phyloP scores from a whole-genome alignment of 148 eudicot genomes.

The Rhododendron simsii region DNA sequence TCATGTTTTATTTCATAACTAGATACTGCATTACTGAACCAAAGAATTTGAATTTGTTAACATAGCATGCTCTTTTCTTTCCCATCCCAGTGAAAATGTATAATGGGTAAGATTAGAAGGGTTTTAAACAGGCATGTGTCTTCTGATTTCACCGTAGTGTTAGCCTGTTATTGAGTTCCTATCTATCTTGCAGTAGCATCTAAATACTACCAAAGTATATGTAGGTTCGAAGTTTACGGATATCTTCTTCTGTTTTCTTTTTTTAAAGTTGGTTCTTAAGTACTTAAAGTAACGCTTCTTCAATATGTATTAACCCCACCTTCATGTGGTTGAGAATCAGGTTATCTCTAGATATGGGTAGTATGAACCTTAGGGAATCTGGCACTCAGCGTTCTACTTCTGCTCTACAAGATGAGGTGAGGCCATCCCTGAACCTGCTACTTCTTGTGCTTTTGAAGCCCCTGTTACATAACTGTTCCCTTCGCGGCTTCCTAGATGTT shows the following conservation, averaged over 20 bases:
- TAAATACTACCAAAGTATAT: background rate
- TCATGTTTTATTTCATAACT: background rate
- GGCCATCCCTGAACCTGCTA: background rate
- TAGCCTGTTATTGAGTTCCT: background rate
- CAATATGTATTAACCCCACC: background rate
- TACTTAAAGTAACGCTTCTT: background rate
- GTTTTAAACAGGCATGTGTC: conserved; percentile 1
- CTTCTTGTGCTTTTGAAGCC: conserved; percentile 1
- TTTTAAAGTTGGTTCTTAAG: background rate
- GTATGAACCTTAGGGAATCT: conserved; percentile 65
- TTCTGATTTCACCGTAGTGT: background rate
- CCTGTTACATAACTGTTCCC: background rate
- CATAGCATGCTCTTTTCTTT: background rate
- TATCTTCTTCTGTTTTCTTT: background rate
- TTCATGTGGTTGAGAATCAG: conserved; percentile 30
- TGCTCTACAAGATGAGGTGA: conserved; percentile 92
- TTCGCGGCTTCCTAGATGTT: background rate
- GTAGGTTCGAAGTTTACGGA: background rate
- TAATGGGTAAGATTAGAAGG: background rate
- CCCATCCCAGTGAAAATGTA: background rate
- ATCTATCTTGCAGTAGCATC: background rate
- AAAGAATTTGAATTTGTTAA: background rate
- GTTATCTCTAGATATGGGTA: conserved; percentile 76
- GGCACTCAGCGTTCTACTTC: conserved; percentile 49
- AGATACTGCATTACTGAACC: background rate